Conservation (phyloP, 306 rosid genomes). For the Rosa multiflora region DNA sequence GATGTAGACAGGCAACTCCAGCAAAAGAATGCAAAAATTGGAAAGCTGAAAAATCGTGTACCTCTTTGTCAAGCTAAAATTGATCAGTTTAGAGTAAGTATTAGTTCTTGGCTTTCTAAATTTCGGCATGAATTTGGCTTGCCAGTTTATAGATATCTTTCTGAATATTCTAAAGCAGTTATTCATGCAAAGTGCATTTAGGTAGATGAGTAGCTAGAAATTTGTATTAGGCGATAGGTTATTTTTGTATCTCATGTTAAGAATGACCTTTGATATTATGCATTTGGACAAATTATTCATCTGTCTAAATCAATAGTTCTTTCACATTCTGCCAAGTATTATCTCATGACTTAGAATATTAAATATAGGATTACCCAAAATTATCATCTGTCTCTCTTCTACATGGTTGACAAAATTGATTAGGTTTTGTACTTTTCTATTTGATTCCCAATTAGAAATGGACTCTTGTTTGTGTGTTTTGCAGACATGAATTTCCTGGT, state of each 20-base stretch:
- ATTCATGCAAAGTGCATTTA: background rate
- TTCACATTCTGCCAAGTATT: background rate
- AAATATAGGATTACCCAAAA: background rate
- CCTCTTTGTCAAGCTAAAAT: conserved; percentile 80
- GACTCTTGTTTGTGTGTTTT: background rate
- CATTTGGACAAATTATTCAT: background rate
- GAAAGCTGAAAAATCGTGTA: conserved; percentile 62
- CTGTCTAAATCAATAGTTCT: background rate
- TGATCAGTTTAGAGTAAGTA: conserved; percentile 55
- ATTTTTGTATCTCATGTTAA: background rate
- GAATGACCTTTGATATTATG: background rate
- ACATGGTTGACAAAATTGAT: conserved; percentile 1
- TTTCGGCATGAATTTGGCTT: background rate
- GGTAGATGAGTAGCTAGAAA: background rate
- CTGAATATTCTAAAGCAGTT: background rate
- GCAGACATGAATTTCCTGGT: background rate
- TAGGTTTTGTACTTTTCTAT: background rate
- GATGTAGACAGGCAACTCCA: conserved; percentile 65
- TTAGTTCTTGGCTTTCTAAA: background rate
- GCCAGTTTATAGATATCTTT: background rate
- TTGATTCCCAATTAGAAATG: background rate
- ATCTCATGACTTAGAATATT: background rate
- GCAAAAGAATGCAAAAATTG: conserved; percentile 48
- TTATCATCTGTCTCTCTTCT: background rate
- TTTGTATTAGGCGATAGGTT: background rate